A percentile compares a stretch with the other conserved stretches of the same genome.
phyloP scores from a whole-genome alignment of 148 eudicot genomes.

The Heliamphora exappendiculata region DNA sequence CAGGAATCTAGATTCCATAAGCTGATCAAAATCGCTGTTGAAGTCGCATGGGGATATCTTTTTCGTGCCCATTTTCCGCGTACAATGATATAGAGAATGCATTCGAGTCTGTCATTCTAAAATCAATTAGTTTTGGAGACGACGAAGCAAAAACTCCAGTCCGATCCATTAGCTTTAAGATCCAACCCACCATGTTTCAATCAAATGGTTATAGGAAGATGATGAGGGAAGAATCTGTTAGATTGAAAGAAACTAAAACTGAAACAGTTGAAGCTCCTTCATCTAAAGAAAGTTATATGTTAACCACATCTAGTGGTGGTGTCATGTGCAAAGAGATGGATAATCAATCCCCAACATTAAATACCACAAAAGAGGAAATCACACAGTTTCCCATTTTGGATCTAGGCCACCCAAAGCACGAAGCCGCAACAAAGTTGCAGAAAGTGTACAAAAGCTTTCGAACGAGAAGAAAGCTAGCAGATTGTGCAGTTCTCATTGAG shows the following conservation, averaged over 20 bases:
- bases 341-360: conserved; percentile 14
- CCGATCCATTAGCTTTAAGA: conserved; percentile 50
- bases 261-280: conserved; percentile 23
- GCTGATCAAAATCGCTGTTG: conserved; percentile 9
- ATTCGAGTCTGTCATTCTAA: conserved; percentile 44
- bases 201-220: conserved; percentile 32
- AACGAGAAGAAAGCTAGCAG: conserved; percentile 90
- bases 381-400: conserved; percentile 17
- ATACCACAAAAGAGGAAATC: conserved; percentile 4
- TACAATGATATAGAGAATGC: conserved; percentile 45
- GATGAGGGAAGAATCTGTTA: conserved; percentile 46
- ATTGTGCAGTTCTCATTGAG: conserved; percentile 93
- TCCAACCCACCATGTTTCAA: conserved; percentile 31
- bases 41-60: conserved; percentile 64
- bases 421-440: conserved; percentile 89
- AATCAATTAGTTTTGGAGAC: conserved; percentile 41
- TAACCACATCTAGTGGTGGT: conserved; percentile 7
- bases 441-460: conserved; percentile 96
- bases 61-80: conserved; percentile 54
- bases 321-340: conserved; percentile 6
- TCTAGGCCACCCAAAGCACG: conserved; percentile 52
- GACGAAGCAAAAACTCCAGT: conserved; percentile 40
- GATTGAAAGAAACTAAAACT: conserved; percentile 32
- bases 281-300: conserved; percentile 7
- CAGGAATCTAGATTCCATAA: conserved; percentile 18